These are phyloP conservation scores for Cryptosporidium viatorum DNA, from an alignment of 169 alveolate genomes.

Conservation along the genomic window DNA sequence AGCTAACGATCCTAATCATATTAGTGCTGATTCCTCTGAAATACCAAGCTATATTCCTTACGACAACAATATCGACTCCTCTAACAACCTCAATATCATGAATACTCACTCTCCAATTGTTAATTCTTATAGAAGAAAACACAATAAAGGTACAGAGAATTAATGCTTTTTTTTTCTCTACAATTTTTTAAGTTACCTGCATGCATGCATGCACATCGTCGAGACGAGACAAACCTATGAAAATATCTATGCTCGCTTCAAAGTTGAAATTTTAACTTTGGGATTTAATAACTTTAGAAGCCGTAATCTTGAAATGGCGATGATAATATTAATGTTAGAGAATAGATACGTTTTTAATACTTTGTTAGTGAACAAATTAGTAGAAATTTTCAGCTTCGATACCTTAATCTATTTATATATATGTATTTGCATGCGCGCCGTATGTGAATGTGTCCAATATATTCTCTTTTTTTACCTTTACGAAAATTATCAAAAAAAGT, in stretches of 20 bases:
- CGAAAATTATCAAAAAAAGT: too few species aligned
- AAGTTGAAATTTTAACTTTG: neutral
- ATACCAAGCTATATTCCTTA: conserved; percentile 15
- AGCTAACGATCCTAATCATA: neutral
- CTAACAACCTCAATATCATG: conserved; percentile 1
- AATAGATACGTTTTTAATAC: too few species aligned
- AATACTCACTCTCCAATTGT: conserved; percentile 29
- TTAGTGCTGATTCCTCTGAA: conserved; percentile 21
- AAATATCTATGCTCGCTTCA: neutral
- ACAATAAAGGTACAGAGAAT: neutral
- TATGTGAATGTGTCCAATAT: neutral
- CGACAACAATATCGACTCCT: conserved; percentile 18
- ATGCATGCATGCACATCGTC: neutral
- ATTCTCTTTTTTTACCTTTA: neutral
- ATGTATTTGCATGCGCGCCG: neutral
- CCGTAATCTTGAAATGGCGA: neutral
- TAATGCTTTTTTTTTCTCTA: neutral
- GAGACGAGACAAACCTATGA: neutral
- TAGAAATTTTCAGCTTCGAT: neutral
- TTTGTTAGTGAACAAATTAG: neutral
- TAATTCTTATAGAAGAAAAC: conserved; percentile 31
- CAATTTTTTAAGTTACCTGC: neutral
- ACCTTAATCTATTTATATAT: conserved; percentile 3
- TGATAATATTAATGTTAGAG: neutral
- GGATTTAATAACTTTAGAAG: too few species aligned